phyloP scores from a whole-genome alignment of 768 basidiomycete species.

The Termitomyces sp. region DNA sequence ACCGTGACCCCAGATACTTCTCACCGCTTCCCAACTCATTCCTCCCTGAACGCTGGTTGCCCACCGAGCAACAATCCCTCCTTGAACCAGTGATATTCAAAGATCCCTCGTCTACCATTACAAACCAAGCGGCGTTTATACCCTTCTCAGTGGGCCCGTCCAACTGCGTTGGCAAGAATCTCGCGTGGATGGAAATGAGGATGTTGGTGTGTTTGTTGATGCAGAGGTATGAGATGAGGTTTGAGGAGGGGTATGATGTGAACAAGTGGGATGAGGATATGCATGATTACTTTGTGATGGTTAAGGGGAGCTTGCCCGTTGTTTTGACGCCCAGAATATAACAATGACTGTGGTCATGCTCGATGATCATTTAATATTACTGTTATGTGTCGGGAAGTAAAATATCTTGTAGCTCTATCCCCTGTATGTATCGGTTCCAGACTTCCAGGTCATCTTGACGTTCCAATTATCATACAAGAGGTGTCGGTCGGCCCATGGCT shows the following conservation, averaged over 20 bases:
- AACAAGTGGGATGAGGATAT: slow-evolving; percentile 26
- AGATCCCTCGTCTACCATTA: slow-evolving; percentile 15
- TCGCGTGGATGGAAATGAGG: slow-evolving; percentile 35
- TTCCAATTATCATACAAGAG: no score
- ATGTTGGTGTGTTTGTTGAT: slow-evolving; percentile 31
- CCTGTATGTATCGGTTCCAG: no score
- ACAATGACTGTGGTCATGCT: neutral
- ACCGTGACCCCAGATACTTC: slow-evolving; percentile 42
- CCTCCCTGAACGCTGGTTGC: slow-evolving; percentile 35
- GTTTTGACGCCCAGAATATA: slow-evolving; percentile 20
- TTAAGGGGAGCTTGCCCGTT: slow-evolving; percentile 25
- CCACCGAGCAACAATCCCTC: slow-evolving; percentile 11
- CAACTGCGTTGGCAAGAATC: slow-evolving; percentile 36
- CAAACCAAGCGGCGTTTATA: slow-evolving; percentile 28
- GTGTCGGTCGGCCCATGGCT: no score
- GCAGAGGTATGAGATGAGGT: slow-evolving; percentile 30
- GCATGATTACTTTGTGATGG: slow-evolving; percentile 28
- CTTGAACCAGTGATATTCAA: slow-evolving; percentile 29
- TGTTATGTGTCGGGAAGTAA: no score
- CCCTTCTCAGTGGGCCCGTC: slow-evolving; percentile 38
- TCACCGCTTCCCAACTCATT: slow-evolving; percentile 38
- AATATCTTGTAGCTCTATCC: no score
- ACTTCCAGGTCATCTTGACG: no score
- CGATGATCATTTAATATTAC: no score
- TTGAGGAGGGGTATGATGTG: slow-evolving; percentile 25